phyloP scores from a whole-genome alignment of 331 rosid species.

The Quercus tomentella region DNA sequence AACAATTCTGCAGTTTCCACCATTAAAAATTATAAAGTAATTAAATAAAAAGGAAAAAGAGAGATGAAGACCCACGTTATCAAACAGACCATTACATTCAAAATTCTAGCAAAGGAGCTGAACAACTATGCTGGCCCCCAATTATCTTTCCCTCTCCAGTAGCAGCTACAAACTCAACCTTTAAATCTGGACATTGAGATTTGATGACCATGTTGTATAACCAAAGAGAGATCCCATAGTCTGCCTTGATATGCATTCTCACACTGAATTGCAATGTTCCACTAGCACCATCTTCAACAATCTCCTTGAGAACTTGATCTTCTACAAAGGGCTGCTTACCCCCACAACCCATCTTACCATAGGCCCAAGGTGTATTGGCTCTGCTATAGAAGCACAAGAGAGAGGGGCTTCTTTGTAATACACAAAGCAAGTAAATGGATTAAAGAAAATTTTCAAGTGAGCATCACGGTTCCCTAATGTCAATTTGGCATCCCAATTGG shows the following conservation, averaged over 20 bases:
- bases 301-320: conserved; percentile 31
- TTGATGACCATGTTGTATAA: conserved; percentile 35
- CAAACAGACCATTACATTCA: too few relatives aligned
- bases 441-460: not conserved
- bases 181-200: conserved; percentile 52
- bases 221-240: conserved; percentile 2
- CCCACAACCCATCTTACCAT: conserved; percentile 18
- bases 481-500: conserved; percentile 54
- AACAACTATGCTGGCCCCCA: too few relatives aligned
- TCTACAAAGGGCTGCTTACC: conserved; percentile 17
- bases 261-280: conserved; percentile 23
- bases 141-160: too few relatives aligned
- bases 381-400: conserved; percentile 17
- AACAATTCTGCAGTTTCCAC: too few relatives aligned
- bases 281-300: conserved; percentile 28
- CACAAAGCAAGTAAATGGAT: conserved; percentile 23
- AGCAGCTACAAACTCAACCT: conserved; percentile 20
- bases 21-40: too few relatives aligned
- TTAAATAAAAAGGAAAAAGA: too few relatives aligned
- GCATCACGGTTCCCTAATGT: conserved; percentile 43
- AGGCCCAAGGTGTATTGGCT: conserved; percentile 34
- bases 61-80: too few relatives aligned
- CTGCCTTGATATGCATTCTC: conserved; percentile 42
- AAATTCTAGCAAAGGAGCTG: too few relatives aligned
- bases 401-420: conserved; percentile 33